Conservation (phyloP, 345 rosid genomes). For the Hirschfeldia incana region DNA sequence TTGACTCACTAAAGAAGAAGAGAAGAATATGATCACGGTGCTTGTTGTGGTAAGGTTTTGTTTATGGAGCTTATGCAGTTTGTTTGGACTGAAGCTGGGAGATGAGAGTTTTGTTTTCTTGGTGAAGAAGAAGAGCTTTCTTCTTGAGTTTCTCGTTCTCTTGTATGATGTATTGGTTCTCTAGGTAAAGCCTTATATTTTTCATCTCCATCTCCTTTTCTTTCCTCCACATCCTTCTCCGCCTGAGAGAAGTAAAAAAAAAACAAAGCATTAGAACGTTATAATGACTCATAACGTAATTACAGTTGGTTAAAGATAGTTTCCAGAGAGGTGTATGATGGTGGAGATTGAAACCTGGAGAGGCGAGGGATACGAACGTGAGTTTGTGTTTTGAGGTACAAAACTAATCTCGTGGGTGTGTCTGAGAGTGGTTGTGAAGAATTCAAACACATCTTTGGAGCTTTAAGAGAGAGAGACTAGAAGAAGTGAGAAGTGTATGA, state of each 20-base stretch:
- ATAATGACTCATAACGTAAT: not conserved
- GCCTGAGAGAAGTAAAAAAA: slow-evolving; percentile 24
- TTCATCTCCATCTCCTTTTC: slow-evolving; percentile 51
- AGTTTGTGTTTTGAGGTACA: slow-evolving; percentile 22
- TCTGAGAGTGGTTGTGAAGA: slow-evolving; percentile 36
- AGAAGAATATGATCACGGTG: slow-evolving; percentile 21
- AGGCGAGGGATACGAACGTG: slow-evolving; percentile 12
- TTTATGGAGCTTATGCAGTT: slow-evolving; percentile 18
- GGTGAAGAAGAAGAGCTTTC: slow-evolving; percentile 63
- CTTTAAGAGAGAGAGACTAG: slow-evolving; percentile 5
- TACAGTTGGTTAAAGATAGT: not conserved
- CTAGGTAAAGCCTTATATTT: slow-evolving; percentile 62
- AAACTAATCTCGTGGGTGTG: slow-evolving; percentile 30
- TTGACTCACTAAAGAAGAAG: not conserved
- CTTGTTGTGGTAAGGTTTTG: slow-evolving; percentile 17
- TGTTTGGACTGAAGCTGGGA: slow-evolving; percentile 50
- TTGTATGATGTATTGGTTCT: slow-evolving; percentile 65
- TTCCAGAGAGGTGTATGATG: not conserved
- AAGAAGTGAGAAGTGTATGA: slow-evolving; percentile 14
- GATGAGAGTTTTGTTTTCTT: slow-evolving; percentile 67
- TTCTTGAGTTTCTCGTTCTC: slow-evolving; percentile 71
- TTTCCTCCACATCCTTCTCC: slow-evolving; percentile 36
- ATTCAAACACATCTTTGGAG: slow-evolving; percentile 37
- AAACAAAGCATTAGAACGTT: not conserved
- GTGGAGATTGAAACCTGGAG: slow-evolving; percentile 23